Base-by-base conservation (phyloP, 2,329 filamentous ascomycete genomes). In the Alternaria rosae region DNA sequence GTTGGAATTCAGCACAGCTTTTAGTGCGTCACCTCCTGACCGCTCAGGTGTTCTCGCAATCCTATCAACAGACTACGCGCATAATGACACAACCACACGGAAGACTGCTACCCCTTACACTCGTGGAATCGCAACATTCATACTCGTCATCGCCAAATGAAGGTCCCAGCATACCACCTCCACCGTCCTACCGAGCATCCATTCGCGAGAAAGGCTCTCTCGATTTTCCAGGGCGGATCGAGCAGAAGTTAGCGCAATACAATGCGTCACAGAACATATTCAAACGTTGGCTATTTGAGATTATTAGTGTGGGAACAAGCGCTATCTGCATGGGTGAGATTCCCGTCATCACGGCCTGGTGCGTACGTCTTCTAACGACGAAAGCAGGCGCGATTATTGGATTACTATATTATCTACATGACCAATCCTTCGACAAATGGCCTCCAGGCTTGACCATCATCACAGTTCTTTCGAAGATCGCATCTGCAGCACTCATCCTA, bases 281-380 rank as follows among this genome's bases (percentile, higher is more conserved):
- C 12, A 69, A 70, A 43, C 62, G 72, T 13, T 78, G 76, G 76
- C 10, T 72, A 0, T 70, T 76, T 11, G 75, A 79, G 51, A 70
- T 78, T 4, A 26, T 71, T 2, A 73, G 69, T 45, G 74, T 68
- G 62, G 42, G 68, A 0, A 67, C 71, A 8, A 77, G 77, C 20
- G 70, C 79, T 3, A n/a, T 70, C 0, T 76, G 78, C 52, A 74
- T 82, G 54, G 69, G 57, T 54, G 6, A 2, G 17, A 54, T 8
- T 17, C 11, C 11, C 26, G 10, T n/a, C 17, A 2, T 1, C 6
- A 13, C 1, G 1, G 17, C 8, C 15, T 45, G 9, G 6, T 45
- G 5, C 38, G 6, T 15, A 11, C 3, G 8, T 30, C 5, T 42
- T 13, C 25, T 54, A 15, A 48, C 1, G 8, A 1, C 11, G 5